Base-by-base conservation (phyloP, 2,329 filamentous ascomycete genomes). In the Dactylellina drechsleri region DNA sequence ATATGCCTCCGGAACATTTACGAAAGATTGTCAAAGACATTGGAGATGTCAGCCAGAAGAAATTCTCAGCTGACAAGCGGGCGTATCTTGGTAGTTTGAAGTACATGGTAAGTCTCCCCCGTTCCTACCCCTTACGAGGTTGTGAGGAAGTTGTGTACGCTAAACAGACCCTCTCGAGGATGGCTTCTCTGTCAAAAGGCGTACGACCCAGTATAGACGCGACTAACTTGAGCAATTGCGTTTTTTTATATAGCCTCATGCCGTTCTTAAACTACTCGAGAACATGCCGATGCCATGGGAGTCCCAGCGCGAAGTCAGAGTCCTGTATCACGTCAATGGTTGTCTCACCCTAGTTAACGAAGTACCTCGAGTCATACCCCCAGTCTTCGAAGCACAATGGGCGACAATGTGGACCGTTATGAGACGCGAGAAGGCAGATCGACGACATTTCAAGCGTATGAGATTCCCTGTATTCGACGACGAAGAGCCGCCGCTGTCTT, bases 201-300 rank as follows among this genome's bases (percentile, higher is more conserved):
- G 70, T 72, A 68, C 66, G 64, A 52, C 36, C 57, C 40, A 75
- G 71, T 77, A 45, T 75, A 78, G 54, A 77, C 71, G 62, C 47
- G 67, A 77, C 76, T 77, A 77, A 77, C 73, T 73, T 77, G 12
- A 41, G 45, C 23, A 64, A 49, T 62, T 59, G 23, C 23, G 2
- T 66, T 6, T 49, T 62, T 28, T 36, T 68, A 41, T 76, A 40
- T 71, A 80, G 79, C 95, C 95, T 0, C 95, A 99, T 81, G 95
- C 95, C 4, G 95, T 99, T 10, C 84, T 99, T 84, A 99, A 99
- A 85, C 86, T 99, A 23, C 83, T 99, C 67, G 95, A 99, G 84
- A 99, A 99, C 80, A 99, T 99, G 95, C 95, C 95, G 2, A 99
- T 99, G 95, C 95, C 95, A 0, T 99, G 95, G 95, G 95, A 99